phyloP scores from a whole-genome alignment of 2,329 filamentous ascomycete species.

The Sarocladium kiliense region DNA sequence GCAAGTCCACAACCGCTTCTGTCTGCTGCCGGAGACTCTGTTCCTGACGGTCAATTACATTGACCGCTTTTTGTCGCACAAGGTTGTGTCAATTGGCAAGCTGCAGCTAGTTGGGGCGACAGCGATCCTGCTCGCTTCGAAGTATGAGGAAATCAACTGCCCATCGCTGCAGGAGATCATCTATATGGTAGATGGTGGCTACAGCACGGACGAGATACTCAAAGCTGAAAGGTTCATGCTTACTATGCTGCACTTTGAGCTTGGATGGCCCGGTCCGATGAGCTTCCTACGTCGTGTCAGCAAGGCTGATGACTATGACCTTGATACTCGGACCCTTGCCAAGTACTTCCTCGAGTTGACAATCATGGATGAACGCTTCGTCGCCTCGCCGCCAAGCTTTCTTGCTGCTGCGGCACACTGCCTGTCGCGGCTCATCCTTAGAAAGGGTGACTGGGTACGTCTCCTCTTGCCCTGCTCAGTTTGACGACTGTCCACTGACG shows the following conservation, averaged over 20 bases:
- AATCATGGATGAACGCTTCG: slow-evolving; percentile 97
- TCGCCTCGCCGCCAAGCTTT: slow-evolving; percentile 85
- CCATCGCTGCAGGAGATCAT: slow-evolving; percentile 93
- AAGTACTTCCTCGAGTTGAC: slow-evolving; percentile 98
- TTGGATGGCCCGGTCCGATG: slow-evolving; percentile 98
- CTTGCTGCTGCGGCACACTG: slow-evolving; percentile 89
- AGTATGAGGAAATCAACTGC: slow-evolving; percentile 99
- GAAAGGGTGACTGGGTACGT: slow-evolving; percentile 90
- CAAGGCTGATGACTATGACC: slow-evolving; percentile 96
- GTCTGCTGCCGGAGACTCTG: slow-evolving; percentile 85
- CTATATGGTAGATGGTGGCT: slow-evolving; percentile 95
- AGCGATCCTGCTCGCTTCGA: slow-evolving; percentile 90
- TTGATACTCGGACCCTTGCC: slow-evolving; percentile 89
- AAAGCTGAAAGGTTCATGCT: slow-evolving; percentile 99
- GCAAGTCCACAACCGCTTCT: slow-evolving; percentile 90
- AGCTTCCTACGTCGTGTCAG: slow-evolving; percentile 95
- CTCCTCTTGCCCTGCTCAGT: not conserved
- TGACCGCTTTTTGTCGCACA: slow-evolving; percentile 90
- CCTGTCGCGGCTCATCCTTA: slow-evolving; percentile 79
- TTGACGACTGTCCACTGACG: not conserved
- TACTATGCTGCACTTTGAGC: slow-evolving; percentile 89
- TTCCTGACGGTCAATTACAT: slow-evolving; percentile 97
- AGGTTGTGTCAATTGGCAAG: slow-evolving; percentile 91
- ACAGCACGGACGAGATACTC: slow-evolving; percentile 84
- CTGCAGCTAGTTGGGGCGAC: slow-evolving; percentile 94